Evolutionary conservation across 352 stramenopile species (phyloP).

Genomic region (Pythium pectinolyticum): DNA sequence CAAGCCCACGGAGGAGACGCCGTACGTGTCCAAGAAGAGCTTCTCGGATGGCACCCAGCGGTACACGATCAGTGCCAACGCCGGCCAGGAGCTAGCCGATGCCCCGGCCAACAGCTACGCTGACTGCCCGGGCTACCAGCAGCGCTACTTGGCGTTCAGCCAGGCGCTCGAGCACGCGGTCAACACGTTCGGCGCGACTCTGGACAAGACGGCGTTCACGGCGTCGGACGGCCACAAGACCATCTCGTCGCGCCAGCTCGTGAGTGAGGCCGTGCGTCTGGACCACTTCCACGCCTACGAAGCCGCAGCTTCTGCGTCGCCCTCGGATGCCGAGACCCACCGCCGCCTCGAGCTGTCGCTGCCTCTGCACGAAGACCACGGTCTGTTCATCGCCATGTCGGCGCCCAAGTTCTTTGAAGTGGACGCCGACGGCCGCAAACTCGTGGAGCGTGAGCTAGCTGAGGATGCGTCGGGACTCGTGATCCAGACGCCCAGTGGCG

Average conservation of each 20-base stretch:
- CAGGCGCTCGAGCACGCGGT: slow-evolving; percentile 50
- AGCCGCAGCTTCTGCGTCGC: slow-evolving; percentile 16
- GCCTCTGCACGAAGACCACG: slow-evolving; percentile 74
- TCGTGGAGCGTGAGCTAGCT: neutral
- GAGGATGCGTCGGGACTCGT: slow-evolving; percentile 30
- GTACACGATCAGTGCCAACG: slow-evolving; percentile 68
- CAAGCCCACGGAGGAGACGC: slow-evolving; percentile 39
- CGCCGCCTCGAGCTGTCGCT: slow-evolving; percentile 41
- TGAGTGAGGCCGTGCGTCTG: slow-evolving; percentile 72
- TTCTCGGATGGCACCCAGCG: slow-evolving; percentile 63
- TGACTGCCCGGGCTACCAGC: slow-evolving; percentile 47
- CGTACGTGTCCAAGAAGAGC: slow-evolving; percentile 58
- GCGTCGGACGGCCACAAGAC: slow-evolving; percentile 29
- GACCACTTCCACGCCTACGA: slow-evolving; percentile 84
- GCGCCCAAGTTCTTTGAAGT: slow-evolving; percentile 70
- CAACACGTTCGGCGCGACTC: slow-evolving; percentile 43
- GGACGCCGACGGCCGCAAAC: neutral
- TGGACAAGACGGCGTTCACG: slow-evolving; percentile 55
- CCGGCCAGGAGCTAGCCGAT: slow-evolving; percentile 39
- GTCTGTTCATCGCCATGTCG: slow-evolving; percentile 70
- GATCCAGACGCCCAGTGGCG: slow-evolving; percentile 30
- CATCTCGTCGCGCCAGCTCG: slow-evolving; percentile 47
- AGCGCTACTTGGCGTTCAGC: slow-evolving; percentile 49
- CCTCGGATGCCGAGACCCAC: neutral
- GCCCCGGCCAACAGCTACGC: slow-evolving; percentile 18